Evolutionary conservation across 371 early-diverging fungal species (phyloP), one percentile per base, ranked within the genome.

Genomic region (Choanephora cucurbitarum): DNA sequence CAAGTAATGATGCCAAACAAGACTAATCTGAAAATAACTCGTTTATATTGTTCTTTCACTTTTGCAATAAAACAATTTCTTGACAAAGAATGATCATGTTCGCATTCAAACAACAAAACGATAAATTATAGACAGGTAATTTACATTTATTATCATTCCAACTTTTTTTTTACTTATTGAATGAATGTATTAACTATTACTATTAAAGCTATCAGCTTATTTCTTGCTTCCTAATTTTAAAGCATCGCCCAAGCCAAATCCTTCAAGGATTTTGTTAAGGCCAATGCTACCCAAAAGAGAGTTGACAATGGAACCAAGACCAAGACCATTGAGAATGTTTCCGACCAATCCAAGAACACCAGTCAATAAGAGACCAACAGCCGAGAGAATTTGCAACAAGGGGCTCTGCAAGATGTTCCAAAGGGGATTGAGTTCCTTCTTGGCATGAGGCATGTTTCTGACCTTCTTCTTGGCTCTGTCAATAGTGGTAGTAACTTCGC

Each of bases 381-480:
- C 70, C 28, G 67, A 67, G 3, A 70, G 60, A 24, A 70, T 70
- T 51, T 70, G 70, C 13, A 66, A 39, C 34, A 70, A 55, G 13
- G 70, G 70, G 28, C 62, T 66, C 45, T 62, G 63, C 23, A 70
- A 55, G 17, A 66, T 56, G 31, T 58, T 60, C 66, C 66, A 63
- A 4, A 70, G 43, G 15, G 70, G 70, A 32, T 55, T 62, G n/a
- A 70, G 57, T 14, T 51, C 55, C 43, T 60, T 58, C 44, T 70
- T 58, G 14, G 70, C 70, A 42, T 66, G 53, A 18, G 70, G 70
- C 67, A 70, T 66, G 44, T 49, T 56, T 33, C 58, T 58, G 11
- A 70, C 18, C 59, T 66, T 66, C 49, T 70, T 70, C 55, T 66
- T 70, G 19, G 70, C 66, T n/a, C 48, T 59, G 18, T 70, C 70